Base-by-base conservation (phyloP, 2,329 filamentous ascomycete species). In the Colletotrichum sp. region DNA sequence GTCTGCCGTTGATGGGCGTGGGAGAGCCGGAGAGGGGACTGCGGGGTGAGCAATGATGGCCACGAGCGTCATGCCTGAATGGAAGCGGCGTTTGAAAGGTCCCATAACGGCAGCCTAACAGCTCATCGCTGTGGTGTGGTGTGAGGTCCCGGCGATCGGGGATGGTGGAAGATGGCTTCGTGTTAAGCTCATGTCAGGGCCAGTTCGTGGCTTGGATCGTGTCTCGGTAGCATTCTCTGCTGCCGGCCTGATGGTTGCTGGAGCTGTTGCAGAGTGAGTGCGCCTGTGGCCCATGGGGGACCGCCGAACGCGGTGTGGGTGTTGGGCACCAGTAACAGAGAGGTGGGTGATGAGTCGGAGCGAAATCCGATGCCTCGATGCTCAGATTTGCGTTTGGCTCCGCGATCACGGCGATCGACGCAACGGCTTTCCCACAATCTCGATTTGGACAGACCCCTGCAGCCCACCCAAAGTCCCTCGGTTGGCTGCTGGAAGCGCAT, bases 321-420 rank as follows among this genome's bases (percentile, higher is more conserved):
- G 43, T 55, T 58, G 26, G n/a, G 66, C 30, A 48, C 8, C 16
- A 21, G 24, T 16, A 55, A 48, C 12, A 28, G 9, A 10, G 36
- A 26, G 21, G 8, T 15, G 60, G 36, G n/a, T 66, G 21, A 61
- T 71, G 72, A 66, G 67, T 68, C 58, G 64, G 43, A 72, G 69
- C 70, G 36, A 58, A 73, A 76, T 76, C 58, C 73, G 73, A 76
- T 76, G 56, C 70, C 70, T 52, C n/a, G 43, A 52, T 52, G 43
- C 43, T 65, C 73, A 76, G 73, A 76, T 76, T 69, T 36, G 64
- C 70, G 56, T 69, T 73, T 65, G 34, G n/a, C 34, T 55, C 58
- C 28, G 65, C 73, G 70, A 73, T 75, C 73, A 73, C 70, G 61
- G 58, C 70, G 73, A 76, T 76, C 73, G 73, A 30, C 64, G 34